Evolutionary conservation across 257 asterid species (phyloP), one percentile per base, ranked within the genome.

Genomic region (Solanum dulcamara): DNA sequence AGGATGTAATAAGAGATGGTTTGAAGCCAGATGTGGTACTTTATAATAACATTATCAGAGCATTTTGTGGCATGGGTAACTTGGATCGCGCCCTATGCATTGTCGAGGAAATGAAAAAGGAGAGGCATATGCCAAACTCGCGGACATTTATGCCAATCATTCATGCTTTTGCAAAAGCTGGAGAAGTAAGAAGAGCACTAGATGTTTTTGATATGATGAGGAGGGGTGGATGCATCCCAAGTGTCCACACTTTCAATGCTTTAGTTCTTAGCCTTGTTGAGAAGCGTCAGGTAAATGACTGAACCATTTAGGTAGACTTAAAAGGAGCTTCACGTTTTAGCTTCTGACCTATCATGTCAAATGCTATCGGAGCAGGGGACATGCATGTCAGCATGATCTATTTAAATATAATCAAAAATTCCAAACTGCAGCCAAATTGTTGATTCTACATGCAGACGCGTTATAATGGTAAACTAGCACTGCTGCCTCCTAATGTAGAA

Each of bases 31-130:
- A 97, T 80, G 92, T 91, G 85, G 88, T 97, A 74, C 99, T 97
- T 86, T 97, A 97, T 90, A 95, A 97, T 77, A 93, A 94, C 90
- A 93, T 94, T 77, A 90, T 97, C 82, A 87, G 85, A 88, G 98
- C 98, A 83, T 97, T 97, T 87, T 97, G 99, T 88, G 97, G 97
- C 84, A 95, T 97, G 99, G 98, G 98, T 77, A 92, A 93, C 89
- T 86, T 91, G 90, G 98, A 94, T 77, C 98, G 98, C 67, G 98
- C 99, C 83, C 84, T 97, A 86, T 88, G 97, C 66, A 97, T 92
- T 13, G 91, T 97, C 20, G 99, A 95, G 74, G 93, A 94, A 90
- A 95, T 97, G 99, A 93, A 91, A 79, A 97, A 84, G 90, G 91
- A 86, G 85, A 95, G 98, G 87, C 88, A 84, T 80, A 92, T 90